phyloP scores from a whole-genome alignment of 2,329 filamentous ascomycete genomes.

The Aspergillus oerlinghausenensis region DNA sequence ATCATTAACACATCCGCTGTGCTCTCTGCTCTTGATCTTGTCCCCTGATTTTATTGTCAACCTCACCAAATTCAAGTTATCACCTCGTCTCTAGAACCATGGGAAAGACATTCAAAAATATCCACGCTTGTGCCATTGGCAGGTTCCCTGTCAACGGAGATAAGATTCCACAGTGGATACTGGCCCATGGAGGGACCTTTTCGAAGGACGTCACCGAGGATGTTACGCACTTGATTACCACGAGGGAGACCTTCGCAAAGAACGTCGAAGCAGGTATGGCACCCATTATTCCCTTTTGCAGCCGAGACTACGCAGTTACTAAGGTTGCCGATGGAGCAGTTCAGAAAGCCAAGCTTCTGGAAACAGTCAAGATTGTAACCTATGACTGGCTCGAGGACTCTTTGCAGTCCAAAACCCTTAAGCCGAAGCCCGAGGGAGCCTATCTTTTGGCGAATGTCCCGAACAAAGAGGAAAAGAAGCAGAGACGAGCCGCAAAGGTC shows the following conservation, averaged over 20 bases:
- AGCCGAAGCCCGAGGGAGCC: conserved; percentile 29
- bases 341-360: conserved; percentile 32
- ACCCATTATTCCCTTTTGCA: background rate
- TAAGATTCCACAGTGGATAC: conserved; percentile 64
- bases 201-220: conserved; percentile 46
- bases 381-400: conserved; percentile 48
- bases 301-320: conserved; percentile 18
- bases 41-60: background rate
- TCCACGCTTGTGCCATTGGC: conserved; percentile 56
- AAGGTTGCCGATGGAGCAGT: conserved; percentile 31
- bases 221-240: conserved; percentile 71
- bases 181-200: conserved; percentile 57
- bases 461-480: conserved; percentile 14
- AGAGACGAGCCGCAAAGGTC: background rate
- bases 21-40: background rate
- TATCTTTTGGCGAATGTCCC: conserved; percentile 39
- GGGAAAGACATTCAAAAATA: conserved; percentile 47
- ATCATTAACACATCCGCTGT: background rate
- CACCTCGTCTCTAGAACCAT: conserved; percentile 17
- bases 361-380: conserved; percentile 41
- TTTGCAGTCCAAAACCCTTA: conserved; percentile 27
- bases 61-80: background rate
- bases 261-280: conserved; percentile 38
- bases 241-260: conserved; percentile 56
- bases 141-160: conserved; percentile 51